Base-by-base conservation (phyloP, 305 asterid genomes). In the Coffea humblotiana region DNA sequence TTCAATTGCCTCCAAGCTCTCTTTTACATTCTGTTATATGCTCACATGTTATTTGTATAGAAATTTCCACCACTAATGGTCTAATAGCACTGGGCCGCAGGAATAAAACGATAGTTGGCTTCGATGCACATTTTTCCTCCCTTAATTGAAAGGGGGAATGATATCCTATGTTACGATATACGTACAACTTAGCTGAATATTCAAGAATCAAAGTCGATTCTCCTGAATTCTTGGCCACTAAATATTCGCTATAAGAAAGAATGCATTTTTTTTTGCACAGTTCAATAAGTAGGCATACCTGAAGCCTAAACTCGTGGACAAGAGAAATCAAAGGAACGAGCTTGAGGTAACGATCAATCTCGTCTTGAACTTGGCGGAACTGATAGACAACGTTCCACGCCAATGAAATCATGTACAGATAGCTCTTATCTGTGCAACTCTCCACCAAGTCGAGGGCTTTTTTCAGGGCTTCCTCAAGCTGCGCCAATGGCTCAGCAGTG, bases 341-440 rank as follows among this genome's bases (percentile, higher is more conserved):
- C 71, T 77, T 77, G 63, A 82, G 65, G 74, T 71, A 77, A 27
- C 45, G 68, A 73, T 77, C 84, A 64, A 82, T 82, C 76, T 82
- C 84, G 10, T 45, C 29, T 61, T 77, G 84, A 40, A 82, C 71
- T 3, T 49, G 72, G 8, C 79, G 78, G 37, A 82, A 82, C 63
- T 77, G 81, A 18, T 77, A 81, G 18, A 81, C 77, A 0, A 75
- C 72, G 32, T 51, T 58, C 80, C 83, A 81, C 0, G 77, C 83
- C 77, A 81, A 56, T 14, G 83, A 63, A 54, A 81, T 65, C 77
- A 81, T 25, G 72, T 81, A 81, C 1, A 81, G 37, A 18, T 75
- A 76, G 72, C 83, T 81, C 69, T 68, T 80, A 9, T 75, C 80
- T 69, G 58, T 81, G 72, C 77, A 81, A 81, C 67, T 75, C 40